Evolutionary conservation across 1,284 basidiomycete species (phyloP), one percentile per base, ranked within the genome.

Genomic region (Irpex sp.): DNA sequence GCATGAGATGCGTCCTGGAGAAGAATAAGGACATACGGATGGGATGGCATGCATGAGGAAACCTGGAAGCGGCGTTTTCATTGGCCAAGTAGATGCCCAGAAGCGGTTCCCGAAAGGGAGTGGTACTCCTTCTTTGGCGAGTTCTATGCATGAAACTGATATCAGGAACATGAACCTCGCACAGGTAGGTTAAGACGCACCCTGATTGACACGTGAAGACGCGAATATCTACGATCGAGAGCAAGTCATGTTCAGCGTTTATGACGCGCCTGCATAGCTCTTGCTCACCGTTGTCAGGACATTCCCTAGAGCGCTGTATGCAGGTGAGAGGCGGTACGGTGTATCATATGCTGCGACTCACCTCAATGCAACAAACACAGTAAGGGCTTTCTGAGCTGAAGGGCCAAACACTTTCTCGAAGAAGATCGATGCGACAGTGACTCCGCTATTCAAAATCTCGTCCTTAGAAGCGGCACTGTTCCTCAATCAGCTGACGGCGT

Each of bases 391-490:
- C 65, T 87, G 85, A 2, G 82, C 81, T 2, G 75, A 70, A 4
- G 79, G 74, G 0, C 87, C 87, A 69, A 81, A 89, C 1, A 89
- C 68, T 69, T 88, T 88, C 37, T 85, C 77, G 69, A 89, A 88
- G 71, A 86, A 88, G 33, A 88, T 67, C 0, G 86, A 84, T 5
- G 86, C 87, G 37, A 87, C 79, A 43, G 86, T 83, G 31, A 80
- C 77, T 5, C 82, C 78, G 39, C 85, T 84, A 15, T 72, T 74
- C 5, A 86, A 66, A 46, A 89, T 86, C 63, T 89, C 87, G 3
- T 74, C 71, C 68, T 86, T 88, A 1, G 83, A 82, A 3, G 88
- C 83, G 2, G 82, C 87, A 0, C 63, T 61, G 43, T n/a, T 35
- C 13, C 13, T 17, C 13, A 46, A 15, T 17, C 43, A 46, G 17